These are phyloP conservation scores for Microdochium paspali DNA, from an alignment of 2,329 filamentous ascomycete genomes.

Conservation along the genomic window DNA sequence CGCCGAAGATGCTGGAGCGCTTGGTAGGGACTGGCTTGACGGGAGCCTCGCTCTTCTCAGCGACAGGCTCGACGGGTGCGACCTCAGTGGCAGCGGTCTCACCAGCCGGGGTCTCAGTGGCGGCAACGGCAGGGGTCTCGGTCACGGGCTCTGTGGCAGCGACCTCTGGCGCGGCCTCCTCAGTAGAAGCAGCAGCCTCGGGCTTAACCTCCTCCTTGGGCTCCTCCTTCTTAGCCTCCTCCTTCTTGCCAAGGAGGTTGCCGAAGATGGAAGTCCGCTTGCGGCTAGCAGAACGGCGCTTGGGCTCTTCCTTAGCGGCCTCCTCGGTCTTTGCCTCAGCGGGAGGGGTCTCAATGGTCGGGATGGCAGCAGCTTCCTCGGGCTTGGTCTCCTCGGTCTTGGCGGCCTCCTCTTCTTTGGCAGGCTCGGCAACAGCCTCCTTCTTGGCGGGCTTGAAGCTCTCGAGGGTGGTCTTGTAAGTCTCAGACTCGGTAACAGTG, in stretches of 20 bases:
- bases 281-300: conserved; percentile 54
- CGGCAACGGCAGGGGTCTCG: conserved; percentile 20
- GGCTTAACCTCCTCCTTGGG: conserved; percentile 26
- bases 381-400: conserved; percentile 19
- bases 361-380: conserved; percentile 4
- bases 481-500: conserved; percentile 66
- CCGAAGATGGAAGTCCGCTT: conserved; percentile 60
- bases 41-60: conserved; percentile 26
- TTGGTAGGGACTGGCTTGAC: conserved; percentile 40
- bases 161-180: conserved; percentile 17
- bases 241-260: conserved; percentile 49
- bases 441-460: conserved; percentile 47
- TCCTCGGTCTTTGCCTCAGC: conserved; percentile 31
- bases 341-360: conserved; percentile 2
- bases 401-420: conserved; percentile 23
- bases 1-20: conserved; percentile 47
- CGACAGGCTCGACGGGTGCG: conserved; percentile 17
- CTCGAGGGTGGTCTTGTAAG: conserved; percentile 80
- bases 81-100: conserved; percentile 23
- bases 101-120: conserved; percentile 14
- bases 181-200: conserved; percentile 19
- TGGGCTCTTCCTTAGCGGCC: conserved; percentile 46
- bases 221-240: conserved; percentile 31
- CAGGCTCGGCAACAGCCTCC: conserved; percentile 33
- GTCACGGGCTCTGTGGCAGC: conserved; percentile 23